Base-by-base conservation (phyloP, 1,284 basidiomycete genomes). In the Ustilago shanxiensis region DNA sequence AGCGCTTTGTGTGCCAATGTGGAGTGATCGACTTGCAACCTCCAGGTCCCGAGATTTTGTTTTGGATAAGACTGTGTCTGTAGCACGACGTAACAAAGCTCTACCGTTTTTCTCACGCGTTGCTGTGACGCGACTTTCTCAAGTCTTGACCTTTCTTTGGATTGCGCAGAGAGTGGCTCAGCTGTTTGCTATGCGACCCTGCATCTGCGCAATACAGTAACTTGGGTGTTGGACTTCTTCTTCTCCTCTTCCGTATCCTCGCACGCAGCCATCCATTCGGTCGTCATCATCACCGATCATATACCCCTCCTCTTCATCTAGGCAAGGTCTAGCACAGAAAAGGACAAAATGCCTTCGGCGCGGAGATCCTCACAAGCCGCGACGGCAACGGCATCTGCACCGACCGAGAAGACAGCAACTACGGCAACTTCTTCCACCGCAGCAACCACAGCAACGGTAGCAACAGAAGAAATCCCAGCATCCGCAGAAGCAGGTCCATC, bases 21-120 rank as follows among this genome's bases (percentile, higher is more conserved):
- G 68, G 70, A 72, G 70, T 72, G 70, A 72, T 72, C 70, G 70
- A 72, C 69, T 61, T 53, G 18, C 41, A 44, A 7, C 7, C 20
- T 44, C 14, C 10, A n/a, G 18, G 37, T 41, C 18, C 37, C 9
- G 18, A 41, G n/a, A n/a, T n/a, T n/a, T n/a, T n/a, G n/a, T n/a
- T n/a, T n/a, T n/a, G 13, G 13, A 14, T 16, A 41, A n/a, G 0
- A 16, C 1, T 41, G 37, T 41, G 7, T 41, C 2, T 3, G n/a
- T n/a, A 2, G 33, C 0, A 44, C 3, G 28, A n/a, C 22, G 5
- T 71, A 71, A 71, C 68, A 71, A n/a, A n/a, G n/a, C n/a, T 11
- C 31, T 33, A 16, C 47, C 0, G 4, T 10, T 35, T 59, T 33
- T 28, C 10, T 45, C 64, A 72, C 70, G 70, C 70, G 70, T 72